Percentiles rank a stretch among this genome's conserved stretches.
Conservation (phyloP, 2,329 filamentous ascomycete genomes). For the Hymenoscyphus fraxineus region DNA sequence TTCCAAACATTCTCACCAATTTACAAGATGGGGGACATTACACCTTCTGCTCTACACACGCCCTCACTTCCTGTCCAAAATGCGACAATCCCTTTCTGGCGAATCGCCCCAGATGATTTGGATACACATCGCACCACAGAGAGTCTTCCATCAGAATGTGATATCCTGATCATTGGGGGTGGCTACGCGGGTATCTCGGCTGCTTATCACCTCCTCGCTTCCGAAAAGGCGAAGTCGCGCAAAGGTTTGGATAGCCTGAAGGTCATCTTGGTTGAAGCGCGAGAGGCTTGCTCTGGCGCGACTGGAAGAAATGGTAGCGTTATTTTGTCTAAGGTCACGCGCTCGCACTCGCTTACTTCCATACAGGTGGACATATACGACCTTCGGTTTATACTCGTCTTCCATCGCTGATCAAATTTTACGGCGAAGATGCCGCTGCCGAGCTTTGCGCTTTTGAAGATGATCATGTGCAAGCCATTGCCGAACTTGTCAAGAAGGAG, state of each 20-base stretch:
- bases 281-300: conserved; percentile 37
- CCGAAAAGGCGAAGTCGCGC: conserved; percentile 10
- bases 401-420: conserved; percentile 31
- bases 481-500: conserved; percentile 39
- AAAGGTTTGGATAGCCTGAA: neutral
- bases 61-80: conserved; percentile 18
- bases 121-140: conserved; percentile 21
- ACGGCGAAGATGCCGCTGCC: conserved; percentile 37
- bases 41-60: neutral
- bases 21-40: neutral
- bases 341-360: neutral
- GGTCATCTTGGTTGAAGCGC: conserved; percentile 41
- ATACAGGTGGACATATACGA: conserved; percentile 41
- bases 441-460: conserved; percentile 41
- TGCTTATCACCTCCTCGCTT: conserved; percentile 19
- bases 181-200: conserved; percentile 22
- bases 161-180: conserved; percentile 30
- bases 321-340: neutral
- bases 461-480: conserved; percentile 39
- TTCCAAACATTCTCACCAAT: too few species aligned
- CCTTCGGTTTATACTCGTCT: conserved; percentile 41
- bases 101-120: conserved; percentile 18
- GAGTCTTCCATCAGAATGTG: conserved; percentile 19
- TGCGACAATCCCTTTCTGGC: conserved; percentile 20
- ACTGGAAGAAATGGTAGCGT: conserved; percentile 41